These are phyloP conservation scores for Yamadazyma kitorensis DNA, from an alignment of 805 yeast species.

Conservation along the genomic window DNA sequence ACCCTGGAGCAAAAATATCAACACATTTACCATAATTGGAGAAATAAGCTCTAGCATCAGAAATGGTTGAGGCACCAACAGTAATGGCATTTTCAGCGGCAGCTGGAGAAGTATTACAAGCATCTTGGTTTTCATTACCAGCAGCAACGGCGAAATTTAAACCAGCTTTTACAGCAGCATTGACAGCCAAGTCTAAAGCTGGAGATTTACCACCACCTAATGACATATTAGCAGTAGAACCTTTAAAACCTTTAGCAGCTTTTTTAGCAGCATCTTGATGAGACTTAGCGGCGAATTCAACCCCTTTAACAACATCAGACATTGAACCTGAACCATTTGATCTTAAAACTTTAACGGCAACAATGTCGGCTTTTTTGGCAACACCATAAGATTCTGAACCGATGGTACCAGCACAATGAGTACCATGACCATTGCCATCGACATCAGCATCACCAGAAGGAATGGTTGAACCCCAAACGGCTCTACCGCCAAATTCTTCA, in stretches of 20 bases:
- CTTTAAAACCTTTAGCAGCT: constrained; percentile 66
- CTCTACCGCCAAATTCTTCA: constrained; percentile 79
- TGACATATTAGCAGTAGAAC: constrained; percentile 90
- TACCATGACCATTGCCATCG: constrained; percentile 94
- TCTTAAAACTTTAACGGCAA: constrained; percentile 81
- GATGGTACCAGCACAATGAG: constrained; percentile 96
- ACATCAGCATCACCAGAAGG: constrained; percentile 66
- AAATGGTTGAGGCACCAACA: constrained; percentile 90
- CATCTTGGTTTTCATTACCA: constrained; percentile 91
- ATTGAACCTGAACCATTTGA: constrained; percentile 81
- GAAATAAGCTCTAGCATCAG: constrained; percentile 90
- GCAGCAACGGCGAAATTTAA: constrained; percentile 94
- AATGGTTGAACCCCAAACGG: constrained; percentile 80
- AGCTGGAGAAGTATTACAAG: constrained; percentile 92
- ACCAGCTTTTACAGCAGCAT: constrained; percentile 87
- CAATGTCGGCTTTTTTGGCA: constrained; percentile 74
- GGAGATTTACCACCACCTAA: constrained; percentile 92
- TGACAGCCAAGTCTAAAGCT: constrained; percentile 80
- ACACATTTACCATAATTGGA: constrained; percentile 96
- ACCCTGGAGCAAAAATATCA: constrained; percentile 96
- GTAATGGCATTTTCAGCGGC: constrained; percentile 80
- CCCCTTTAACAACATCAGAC: constrained; percentile 83
- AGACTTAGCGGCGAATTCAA: constrained; percentile 76
- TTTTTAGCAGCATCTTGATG: constrained; percentile 55
- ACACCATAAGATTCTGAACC: constrained; percentile 80